A percentile compares a stretch with the other conserved stretches of the same genome.
Evolutionary conservation across 2,329 filamentous ascomycete species (phyloP).

Genomic region (Verticillium isaacii): DNA sequence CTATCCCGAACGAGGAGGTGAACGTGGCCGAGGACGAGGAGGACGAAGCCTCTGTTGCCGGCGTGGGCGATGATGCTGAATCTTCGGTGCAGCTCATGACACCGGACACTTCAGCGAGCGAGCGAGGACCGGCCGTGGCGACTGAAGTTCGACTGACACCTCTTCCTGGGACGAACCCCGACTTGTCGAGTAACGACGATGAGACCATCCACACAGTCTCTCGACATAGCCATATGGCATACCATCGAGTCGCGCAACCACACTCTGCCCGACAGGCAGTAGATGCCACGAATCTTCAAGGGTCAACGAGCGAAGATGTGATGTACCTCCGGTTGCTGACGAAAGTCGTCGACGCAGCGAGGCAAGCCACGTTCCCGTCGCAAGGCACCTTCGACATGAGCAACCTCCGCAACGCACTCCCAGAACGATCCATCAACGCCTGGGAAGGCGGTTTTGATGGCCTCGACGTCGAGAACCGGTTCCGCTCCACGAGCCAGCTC

Average conservation of each 20-base stretch:
- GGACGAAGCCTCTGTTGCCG: neutral
- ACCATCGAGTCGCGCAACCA: neutral
- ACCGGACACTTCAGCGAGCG: neutral
- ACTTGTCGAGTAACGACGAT: neutral
- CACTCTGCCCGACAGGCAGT: neutral
- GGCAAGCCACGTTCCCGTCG: neutral
- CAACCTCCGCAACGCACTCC: neutral
- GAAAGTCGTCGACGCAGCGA: slow-evolving; percentile 5
- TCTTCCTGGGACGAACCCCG: neutral
- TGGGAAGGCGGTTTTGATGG: neutral
- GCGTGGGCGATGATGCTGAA: neutral
- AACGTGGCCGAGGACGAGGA: neutral
- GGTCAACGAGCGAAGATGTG: neutral
- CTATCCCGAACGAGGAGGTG: neutral
- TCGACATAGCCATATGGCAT: neutral
- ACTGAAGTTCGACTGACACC: neutral
- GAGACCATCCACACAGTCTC: neutral
- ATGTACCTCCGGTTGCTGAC: slow-evolving; percentile 6
- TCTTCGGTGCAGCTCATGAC: neutral
- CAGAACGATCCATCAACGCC: neutral
- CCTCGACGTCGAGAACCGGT: neutral
- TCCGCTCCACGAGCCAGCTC: slow-evolving; percentile 1
- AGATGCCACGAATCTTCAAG: neutral
- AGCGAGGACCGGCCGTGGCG: neutral
- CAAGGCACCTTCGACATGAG: neutral